phyloP scores from a whole-genome alignment of 768 basidiomycete genomes.

The Russula griseocarnosa region DNA sequence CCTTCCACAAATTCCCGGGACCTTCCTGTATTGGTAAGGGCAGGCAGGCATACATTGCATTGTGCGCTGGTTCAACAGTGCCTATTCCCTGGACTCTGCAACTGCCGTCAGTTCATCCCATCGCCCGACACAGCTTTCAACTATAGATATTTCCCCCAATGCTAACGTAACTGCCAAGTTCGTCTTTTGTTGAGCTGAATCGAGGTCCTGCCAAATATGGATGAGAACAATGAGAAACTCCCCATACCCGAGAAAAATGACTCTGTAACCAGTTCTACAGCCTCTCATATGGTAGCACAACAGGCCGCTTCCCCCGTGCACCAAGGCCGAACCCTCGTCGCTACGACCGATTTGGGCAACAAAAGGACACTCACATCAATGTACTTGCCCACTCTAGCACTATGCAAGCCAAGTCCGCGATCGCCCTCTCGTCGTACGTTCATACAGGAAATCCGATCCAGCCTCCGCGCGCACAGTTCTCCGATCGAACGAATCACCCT shows the following conservation, averaged over 20 bases:
- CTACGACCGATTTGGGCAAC: conserved; percentile 19
- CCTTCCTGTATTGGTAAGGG: conserved; percentile 6
- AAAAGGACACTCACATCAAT: conserved; percentile 27
- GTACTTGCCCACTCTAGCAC: conserved; percentile 21
- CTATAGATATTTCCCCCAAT: conserved; percentile 25
- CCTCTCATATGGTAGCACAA: conserved; percentile 11
- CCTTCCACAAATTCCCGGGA: conserved; percentile 9
- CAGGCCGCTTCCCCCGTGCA: conserved; percentile 5
- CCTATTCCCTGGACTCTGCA: conserved; percentile 3
- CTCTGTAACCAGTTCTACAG: conserved; percentile 9
- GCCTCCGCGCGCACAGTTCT: conserved; percentile 19
- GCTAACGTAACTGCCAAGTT: conserved; percentile 23
- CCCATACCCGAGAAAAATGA: neutral
- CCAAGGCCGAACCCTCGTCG: conserved; percentile 11
- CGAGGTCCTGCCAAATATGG: conserved; percentile 24
- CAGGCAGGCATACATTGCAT: neutral
- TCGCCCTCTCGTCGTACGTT: conserved; percentile 16
- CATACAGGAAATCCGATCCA: conserved; percentile 25
- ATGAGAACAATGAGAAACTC: conserved; percentile 25
- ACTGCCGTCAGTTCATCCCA: conserved; percentile 21
- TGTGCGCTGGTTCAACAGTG: conserved; percentile 1
- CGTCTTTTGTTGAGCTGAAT: conserved; percentile 14
- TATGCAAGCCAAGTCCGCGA: conserved; percentile 15
- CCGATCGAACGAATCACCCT: conserved; percentile 23
- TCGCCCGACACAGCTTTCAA: conserved; percentile 24